phyloP scores from a whole-genome alignment of 1,284 basidiomycete genomes.

The Apiotrichum mycotoxinovorans region DNA sequence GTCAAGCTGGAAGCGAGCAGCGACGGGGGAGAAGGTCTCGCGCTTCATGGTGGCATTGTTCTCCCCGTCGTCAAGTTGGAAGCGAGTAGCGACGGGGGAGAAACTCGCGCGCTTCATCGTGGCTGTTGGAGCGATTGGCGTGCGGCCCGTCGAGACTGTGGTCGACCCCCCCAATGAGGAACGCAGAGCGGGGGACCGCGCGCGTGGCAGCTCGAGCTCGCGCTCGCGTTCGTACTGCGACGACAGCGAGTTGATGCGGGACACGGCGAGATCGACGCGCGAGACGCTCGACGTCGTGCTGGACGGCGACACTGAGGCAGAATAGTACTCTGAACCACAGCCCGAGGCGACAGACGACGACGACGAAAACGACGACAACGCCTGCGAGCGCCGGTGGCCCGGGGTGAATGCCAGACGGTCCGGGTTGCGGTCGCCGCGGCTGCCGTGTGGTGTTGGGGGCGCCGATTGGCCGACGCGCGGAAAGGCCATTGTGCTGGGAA shows the following conservation, averaged over 20 bases:
- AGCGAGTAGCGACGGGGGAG: too few relatives aligned
- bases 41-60: too few relatives aligned
- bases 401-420: not conserved
- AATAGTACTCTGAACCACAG: not conserved
- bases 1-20: too few relatives aligned
- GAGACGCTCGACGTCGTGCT: not conserved
- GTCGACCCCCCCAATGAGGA: too few relatives aligned
- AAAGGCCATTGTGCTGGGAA: not conserved
- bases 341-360: too few relatives aligned
- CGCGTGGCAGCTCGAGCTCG: not conserved
- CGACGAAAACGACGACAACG: too few relatives aligned
- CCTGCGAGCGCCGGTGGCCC: not conserved
- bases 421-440: not conserved
- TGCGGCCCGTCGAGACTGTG: not conserved
- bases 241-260: slow-evolving; percentile 1
- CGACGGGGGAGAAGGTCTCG: too few relatives aligned
- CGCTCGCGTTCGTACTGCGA: not conserved
- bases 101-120: not conserved
- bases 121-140: not conserved
- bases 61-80: not conserved
- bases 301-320: not conserved
- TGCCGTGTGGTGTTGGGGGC: not conserved
- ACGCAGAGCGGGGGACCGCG: not conserved
- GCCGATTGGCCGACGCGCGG: not conserved
- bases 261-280: not conserved